Conservation (phyloP, 2,329 filamentous ascomycete genomes). For the Neobulgaria alba region DNA sequence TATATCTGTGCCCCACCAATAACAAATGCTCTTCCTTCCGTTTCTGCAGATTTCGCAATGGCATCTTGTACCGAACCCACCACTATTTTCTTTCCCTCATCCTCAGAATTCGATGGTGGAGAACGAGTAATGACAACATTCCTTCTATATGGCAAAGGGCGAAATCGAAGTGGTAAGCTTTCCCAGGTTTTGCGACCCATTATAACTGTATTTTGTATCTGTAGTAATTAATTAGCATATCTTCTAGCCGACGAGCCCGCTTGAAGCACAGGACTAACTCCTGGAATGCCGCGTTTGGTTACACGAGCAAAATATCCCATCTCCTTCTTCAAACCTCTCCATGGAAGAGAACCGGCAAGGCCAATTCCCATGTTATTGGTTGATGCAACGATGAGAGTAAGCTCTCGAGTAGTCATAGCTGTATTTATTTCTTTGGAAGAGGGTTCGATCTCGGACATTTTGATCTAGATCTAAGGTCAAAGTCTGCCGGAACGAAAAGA, state of each 20-base stretch:
- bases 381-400: slow-evolving; percentile 91
- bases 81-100: slow-evolving; percentile 1
- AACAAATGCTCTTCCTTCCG: slow-evolving; percentile 51
- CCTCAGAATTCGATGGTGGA: slow-evolving; percentile 17
- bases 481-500: too few species aligned
- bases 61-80: slow-evolving; percentile 11
- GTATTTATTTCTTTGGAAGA: too few species aligned
- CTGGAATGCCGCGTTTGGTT: slow-evolving; percentile 51
- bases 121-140: slow-evolving; percentile 73
- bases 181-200: slow-evolving; percentile 99
- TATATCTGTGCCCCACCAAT: slow-evolving; percentile 92
- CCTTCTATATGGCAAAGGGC: slow-evolving; percentile 69
- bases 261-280: slow-evolving; percentile 15
- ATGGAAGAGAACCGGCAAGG: slow-evolving; percentile 67
- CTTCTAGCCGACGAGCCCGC: too few species aligned
- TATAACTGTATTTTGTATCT: slow-evolving; percentile 62
- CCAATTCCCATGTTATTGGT: slow-evolving; percentile 89
- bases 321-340: slow-evolving; percentile 80
- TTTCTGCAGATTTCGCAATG: neutral
- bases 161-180: slow-evolving; percentile 68
- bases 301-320: slow-evolving; percentile 94
- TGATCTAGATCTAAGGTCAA: too few species aligned
- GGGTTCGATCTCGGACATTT: neutral
- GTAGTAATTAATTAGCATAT: too few species aligned
- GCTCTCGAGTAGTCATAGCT: slow-evolving; percentile 33